Evolutionary conservation across 345 rosid species (phyloP).

Genomic region (Alliaria petiolata): DNA sequence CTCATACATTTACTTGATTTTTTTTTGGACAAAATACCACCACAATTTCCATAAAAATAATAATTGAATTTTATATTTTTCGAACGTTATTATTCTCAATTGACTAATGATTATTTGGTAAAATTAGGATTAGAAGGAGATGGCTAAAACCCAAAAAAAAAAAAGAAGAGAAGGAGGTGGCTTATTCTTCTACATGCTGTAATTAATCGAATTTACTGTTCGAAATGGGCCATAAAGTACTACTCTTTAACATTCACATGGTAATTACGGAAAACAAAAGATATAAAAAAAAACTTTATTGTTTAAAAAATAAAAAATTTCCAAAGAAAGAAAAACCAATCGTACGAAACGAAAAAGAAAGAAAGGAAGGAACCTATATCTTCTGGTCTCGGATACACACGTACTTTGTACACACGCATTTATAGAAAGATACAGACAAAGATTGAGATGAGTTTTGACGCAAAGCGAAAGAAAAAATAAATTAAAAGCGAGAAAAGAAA

Average conservation of each 20-base stretch:
- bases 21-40: not conserved
- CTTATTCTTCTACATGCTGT: not conserved
- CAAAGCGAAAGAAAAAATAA: constrained; percentile 19
- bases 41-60: not conserved
- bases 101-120: not conserved
- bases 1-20: too few relatives aligned
- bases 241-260: not conserved
- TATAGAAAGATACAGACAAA: constrained; percentile 22
- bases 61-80: not conserved
- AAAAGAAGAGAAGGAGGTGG: not conserved
- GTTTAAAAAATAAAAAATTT: not conserved
- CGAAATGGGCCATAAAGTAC: not conserved
- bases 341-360: constrained; percentile 20
- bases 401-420: constrained; percentile 17
- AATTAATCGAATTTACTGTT: not conserved
- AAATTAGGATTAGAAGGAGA: not conserved
- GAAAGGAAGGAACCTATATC: not conserved
- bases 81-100: not conserved
- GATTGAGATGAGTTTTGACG: constrained; percentile 17
- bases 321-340: constrained; percentile 17
- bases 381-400: constrained; percentile 1
- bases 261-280: not conserved
- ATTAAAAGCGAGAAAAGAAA: constrained; percentile 14
- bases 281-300: not conserved
- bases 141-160: not conserved